phyloP scores from a whole-genome alignment of 2,329 filamentous ascomycete genomes.

The Fusarium domesticum region DNA sequence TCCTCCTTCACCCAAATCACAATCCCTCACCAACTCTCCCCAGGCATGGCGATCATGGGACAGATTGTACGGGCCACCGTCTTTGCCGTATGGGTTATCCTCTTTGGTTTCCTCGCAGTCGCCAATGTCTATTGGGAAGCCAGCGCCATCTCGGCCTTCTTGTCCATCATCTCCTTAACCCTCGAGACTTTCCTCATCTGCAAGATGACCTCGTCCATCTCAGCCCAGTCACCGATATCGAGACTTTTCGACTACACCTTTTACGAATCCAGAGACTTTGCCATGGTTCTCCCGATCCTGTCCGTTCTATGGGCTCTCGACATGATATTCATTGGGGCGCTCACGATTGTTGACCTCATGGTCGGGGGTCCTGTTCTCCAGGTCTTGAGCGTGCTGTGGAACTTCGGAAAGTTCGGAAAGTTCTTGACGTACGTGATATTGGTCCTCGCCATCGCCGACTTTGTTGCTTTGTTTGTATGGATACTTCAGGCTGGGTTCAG shows the following conservation, averaged over 20 bases:
- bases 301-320: constrained; percentile 15
- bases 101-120: neutral
- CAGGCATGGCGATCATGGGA: neutral
- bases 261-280: constrained; percentile 16
- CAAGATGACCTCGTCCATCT: constrained; percentile 19
- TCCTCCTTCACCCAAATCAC: neutral
- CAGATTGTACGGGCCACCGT: neutral
- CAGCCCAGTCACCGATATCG: neutral
- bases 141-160: neutral
- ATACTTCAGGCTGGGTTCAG: constrained; percentile 12
- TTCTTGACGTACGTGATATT: constrained; percentile 3
- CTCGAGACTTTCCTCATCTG: constrained; percentile 23
- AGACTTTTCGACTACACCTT: constrained; percentile 13
- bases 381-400: constrained; percentile 1
- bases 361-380: constrained; percentile 1
- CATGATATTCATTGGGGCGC: constrained; percentile 2
- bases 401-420: neutral
- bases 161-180: constrained; percentile 7
- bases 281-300: constrained; percentile 17
- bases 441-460: constrained; percentile 2
- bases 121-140: neutral
- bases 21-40: neutral
- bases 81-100: neutral
- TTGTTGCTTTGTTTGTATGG: constrained; percentile 14
- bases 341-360: constrained; percentile 8